Conservation (phyloP, 2,329 filamentous ascomycete genomes). For the Fonsecaea erecta region DNA sequence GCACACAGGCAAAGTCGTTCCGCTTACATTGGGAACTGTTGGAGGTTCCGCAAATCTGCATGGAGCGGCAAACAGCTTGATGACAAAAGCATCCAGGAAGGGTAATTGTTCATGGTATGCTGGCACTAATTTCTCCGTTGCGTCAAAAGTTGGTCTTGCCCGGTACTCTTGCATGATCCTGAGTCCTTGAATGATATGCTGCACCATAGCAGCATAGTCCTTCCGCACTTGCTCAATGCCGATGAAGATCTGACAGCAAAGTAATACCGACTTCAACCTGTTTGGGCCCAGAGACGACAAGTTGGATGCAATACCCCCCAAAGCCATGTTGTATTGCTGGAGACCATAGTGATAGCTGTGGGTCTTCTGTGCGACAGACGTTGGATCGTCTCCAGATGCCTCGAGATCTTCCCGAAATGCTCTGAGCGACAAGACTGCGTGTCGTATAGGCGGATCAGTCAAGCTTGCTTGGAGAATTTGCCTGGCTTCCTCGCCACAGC, state of each 20-base stretch:
- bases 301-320: slow-evolving; percentile 48
- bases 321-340: slow-evolving; percentile 50
- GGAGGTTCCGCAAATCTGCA: slow-evolving; percentile 48
- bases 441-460: slow-evolving; percentile 45
- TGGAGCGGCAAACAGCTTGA: slow-evolving; percentile 51
- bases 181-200: slow-evolving; percentile 52
- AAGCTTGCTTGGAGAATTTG: slow-evolving; percentile 48
- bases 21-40: slow-evolving; percentile 29
- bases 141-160: slow-evolving; percentile 44
- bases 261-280: slow-evolving; percentile 47
- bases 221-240: slow-evolving; percentile 53
- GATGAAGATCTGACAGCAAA: slow-evolving; percentile 56
- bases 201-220: slow-evolving; percentile 50
- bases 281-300: slow-evolving; percentile 43
- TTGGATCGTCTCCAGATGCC: slow-evolving; percentile 38
- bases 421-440: slow-evolving; percentile 50
- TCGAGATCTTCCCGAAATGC: slow-evolving; percentile 50
- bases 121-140: slow-evolving; percentile 40
- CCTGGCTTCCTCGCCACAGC: slow-evolving; percentile 48
- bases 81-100: slow-evolving; percentile 49
- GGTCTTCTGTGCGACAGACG: slow-evolving; percentile 40
- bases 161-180: slow-evolving; percentile 52
- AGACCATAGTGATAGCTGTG: slow-evolving; percentile 47
- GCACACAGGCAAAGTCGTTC: slow-evolving; percentile 31
- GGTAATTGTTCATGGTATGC: slow-evolving; percentile 45